These are phyloP conservation scores for Backusella liffmaniae DNA, from an alignment of 192 early-diverging fungal species.

Conservation along the genomic window DNA sequence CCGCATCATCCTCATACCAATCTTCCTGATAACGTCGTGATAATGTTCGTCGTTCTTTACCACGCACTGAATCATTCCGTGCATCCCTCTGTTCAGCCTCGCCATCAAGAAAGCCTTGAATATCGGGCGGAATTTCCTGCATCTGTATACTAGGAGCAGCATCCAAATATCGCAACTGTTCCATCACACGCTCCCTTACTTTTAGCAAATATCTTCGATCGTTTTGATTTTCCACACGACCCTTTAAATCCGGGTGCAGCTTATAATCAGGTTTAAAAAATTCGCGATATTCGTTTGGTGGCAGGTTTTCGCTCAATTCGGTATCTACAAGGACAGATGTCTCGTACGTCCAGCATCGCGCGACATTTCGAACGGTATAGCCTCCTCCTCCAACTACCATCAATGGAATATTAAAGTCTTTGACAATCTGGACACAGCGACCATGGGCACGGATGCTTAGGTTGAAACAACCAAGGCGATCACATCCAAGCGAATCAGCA, in stretches of 20 bases:
- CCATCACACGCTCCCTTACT: conserved; percentile 67
- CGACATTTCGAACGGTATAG: conserved; percentile 88
- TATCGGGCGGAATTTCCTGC: conserved; percentile 79
- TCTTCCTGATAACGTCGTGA: conserved; percentile 25
- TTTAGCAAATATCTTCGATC: conserved; percentile 78
- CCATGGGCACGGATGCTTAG: conserved; percentile 70
- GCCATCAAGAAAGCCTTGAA: conserved; percentile 52
- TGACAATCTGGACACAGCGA: conserved; percentile 77
- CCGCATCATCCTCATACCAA: conserved; percentile 40
- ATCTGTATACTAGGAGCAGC: conserved; percentile 95
- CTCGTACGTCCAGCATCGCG: conserved; percentile 93
- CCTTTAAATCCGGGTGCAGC: conserved; percentile 84
- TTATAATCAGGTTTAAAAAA: conserved; percentile 90
- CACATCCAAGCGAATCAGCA: conserved; percentile 55
- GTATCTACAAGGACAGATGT: conserved; percentile 81
- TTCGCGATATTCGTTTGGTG: conserved; percentile 69
- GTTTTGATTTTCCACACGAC: conserved; percentile 87
- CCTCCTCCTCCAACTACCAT: conserved; percentile 89
- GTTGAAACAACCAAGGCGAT: conserved; percentile 55
- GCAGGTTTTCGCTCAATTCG: conserved; percentile 73
- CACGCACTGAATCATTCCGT: conserved; percentile 38
- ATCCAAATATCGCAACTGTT: conserved; percentile 84
- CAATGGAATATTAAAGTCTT: conserved; percentile 74
- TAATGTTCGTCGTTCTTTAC: conserved; percentile 19
- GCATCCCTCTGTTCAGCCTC: conserved; percentile 53